Evolutionary conservation across 2,329 filamentous ascomycete species (phyloP), one percentile per base, ranked within the genome.

Genomic region (Fusarium sulawesiense): DNA sequence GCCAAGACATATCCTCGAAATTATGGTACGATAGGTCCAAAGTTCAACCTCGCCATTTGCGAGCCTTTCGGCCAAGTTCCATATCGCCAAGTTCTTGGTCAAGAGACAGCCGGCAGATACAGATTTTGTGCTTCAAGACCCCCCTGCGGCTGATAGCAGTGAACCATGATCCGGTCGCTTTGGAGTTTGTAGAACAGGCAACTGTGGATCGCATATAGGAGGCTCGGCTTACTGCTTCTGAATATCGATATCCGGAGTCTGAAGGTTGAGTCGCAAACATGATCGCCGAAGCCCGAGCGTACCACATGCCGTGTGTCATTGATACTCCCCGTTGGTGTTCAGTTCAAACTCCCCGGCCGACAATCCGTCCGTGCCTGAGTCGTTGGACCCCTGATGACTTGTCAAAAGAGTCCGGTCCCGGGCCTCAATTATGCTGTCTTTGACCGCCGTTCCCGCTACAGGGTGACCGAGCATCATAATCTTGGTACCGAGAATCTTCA

Each of bases 11-110:
- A 34, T 20, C 18, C 42, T 44, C 30, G 27, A 66, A 41, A 48
- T 64, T 64, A 53, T 70, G 67, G 67, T 63, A 57, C 55, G 67
- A 59, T 59, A n/a, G n/a, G n/a, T n/a, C n/a, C n/a, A 27, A 45
- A 45, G 14, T 37, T 30, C 49, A 48, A 59, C 25, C 20, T 40
- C 30, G 27, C 20, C 30, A 56, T 21, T 54, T 53, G 64, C 41
- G 60, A 54, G 34, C 25, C 51, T 68, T 70, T 70, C 67, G 67
- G 67, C 29, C 58, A 71, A 70, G 40, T 71, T 71, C 67, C 58
- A 68, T 56, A 57, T 70, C 37, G 41, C 54, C 64, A 58, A 45
- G 46, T 40, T 21, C 53, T 45, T 68, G 54, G n/a, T n/a, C n/a
- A n/a, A n/a, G n/a, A n/a, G n/a, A n/a, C n/a, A n/a, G n/a, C n/a